A percentile compares a stretch with the other conserved stretches of the same genome.
These are phyloP conservation scores for Fagopyrum homotropicum DNA, from an alignment of 148 eudicot genomes.

Conservation along the genomic window DNA sequence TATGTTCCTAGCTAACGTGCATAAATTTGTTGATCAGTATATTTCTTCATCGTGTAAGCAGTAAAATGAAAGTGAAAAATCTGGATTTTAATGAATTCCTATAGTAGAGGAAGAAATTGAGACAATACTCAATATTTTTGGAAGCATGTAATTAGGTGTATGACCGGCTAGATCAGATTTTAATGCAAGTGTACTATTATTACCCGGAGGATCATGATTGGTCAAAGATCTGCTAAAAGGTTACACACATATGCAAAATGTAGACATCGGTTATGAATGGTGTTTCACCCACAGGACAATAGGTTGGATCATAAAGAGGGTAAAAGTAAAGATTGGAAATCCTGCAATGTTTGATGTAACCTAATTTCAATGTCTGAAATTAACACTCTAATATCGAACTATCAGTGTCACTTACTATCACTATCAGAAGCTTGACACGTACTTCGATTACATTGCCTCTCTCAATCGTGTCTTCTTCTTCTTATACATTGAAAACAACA, in stretches of 20 bases:
- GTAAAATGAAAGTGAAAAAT: too few relatives aligned
- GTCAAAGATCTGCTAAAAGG: slow-evolving; percentile 3
- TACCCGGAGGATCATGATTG: not conserved
- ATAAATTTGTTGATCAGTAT: not conserved
- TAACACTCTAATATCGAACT: not conserved
- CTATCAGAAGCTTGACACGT: slow-evolving; percentile 2
- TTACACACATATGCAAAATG: not conserved
- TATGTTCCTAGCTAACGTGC: not conserved
- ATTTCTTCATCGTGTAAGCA: not conserved
- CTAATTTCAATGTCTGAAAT: not conserved
- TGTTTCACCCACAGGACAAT: slow-evolving; percentile 5
- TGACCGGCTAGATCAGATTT: not conserved
- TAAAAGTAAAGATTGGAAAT: not conserved
- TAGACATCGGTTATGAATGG: not conserved
- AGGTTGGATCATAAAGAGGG: not conserved
- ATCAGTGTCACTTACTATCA: slow-evolving; percentile 14
- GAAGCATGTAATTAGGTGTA: not conserved
- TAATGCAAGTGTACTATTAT: not conserved
- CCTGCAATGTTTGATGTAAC: not conserved
- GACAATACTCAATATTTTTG: not conserved
- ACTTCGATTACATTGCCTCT: not conserved
- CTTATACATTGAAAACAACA: not conserved
- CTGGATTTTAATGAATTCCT: not conserved
- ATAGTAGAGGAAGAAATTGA: not conserved
- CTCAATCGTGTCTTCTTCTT: not conserved